Evolutionary conservation across 768 basidiomycete species (phyloP), one percentile per base, ranked within the genome.

Genomic region (Amanita thiersii): DNA sequence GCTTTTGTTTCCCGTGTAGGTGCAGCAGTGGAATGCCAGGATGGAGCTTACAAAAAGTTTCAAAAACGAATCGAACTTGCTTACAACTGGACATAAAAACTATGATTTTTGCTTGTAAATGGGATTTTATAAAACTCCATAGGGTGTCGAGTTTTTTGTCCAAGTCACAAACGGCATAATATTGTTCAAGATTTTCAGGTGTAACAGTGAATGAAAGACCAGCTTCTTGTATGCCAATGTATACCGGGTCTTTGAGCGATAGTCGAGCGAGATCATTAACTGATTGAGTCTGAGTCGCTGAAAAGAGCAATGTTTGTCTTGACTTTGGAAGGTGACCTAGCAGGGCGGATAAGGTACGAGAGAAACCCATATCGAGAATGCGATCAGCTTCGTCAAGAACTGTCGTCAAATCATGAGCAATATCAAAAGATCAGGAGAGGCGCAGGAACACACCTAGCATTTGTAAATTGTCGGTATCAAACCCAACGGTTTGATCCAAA

Each of bases 361-460:
- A 69, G 60, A 98, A 98, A 4, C 94, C 94, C 85, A 97, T 88
- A 59, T 98, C 94, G 14, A 98, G 75, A 37, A 97, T 88, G 15
- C 94, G 79, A 56, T 97, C 94, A 6, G 94, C 94, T 69, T 98
- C 94, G 53, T 98, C 94, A 25, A 98, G 79, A 3, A 97, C 91
- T 92, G 15, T 43, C 21, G 8, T 40, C 11, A 5, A 34, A 18
- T 37, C 15, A 15, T 20, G n/a, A 32, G 35, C 21, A 39, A 15
- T 24, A 31, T 29, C 30, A 35, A 19, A 33, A 31, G 23, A 18
- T 36, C 14, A 31, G 17, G 10, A 14, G 21, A 21, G 25, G 14
- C 25, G 19, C 20, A n/a, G n/a, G n/a, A 36, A 66, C 86, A 45
- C 50, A 88, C 91, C 84, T 14, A 99, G 75, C 23, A 93, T 56